Conservation (phyloP, 345 rosid genomes). For the Pugionium dolabratum region DNA sequence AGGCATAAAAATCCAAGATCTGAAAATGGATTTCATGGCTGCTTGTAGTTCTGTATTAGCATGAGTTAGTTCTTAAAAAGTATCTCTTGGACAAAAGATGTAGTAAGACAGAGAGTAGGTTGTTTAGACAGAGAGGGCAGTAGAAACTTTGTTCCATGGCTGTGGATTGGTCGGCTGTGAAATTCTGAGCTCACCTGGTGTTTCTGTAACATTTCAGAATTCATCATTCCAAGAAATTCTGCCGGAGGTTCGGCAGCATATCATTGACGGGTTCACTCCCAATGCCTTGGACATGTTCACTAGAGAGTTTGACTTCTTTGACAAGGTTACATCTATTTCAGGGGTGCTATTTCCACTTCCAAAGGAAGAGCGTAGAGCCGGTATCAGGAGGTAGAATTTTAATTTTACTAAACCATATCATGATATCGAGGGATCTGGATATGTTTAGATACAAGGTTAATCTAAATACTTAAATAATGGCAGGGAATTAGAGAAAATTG, state of each 20-base stretch:
- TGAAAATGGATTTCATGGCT: conserved; percentile 24
- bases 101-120: conserved; percentile 17
- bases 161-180: background rate
- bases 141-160: conserved; percentile 11
- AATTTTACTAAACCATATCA: conserved; percentile 4
- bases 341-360: conserved; percentile 78
- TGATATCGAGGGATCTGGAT: conserved; percentile 10
- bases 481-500: conserved; percentile 95
- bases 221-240: conserved; percentile 71
- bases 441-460: conserved; percentile 20
- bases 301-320: conserved; percentile 93
- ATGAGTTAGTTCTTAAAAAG: conserved; percentile 19
- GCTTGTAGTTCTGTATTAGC: conserved; percentile 14
- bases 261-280: conserved; percentile 77
- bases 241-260: conserved; percentile 79
- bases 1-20: conserved; percentile 4
- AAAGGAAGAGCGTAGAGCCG: conserved; percentile 96
- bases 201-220: conserved; percentile 57
- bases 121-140: conserved; percentile 19
- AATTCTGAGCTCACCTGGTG: conserved; percentile 15
- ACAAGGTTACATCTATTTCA: conserved; percentile 92
- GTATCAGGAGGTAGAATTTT: conserved; percentile 71
- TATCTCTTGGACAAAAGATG: conserved; percentile 10
- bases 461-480: conserved; percentile 29
- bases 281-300: conserved; percentile 77